phyloP scores from a whole-genome alignment of 495 filamentous ascomycete species.

The Sabuloglossum arenarium region DNA sequence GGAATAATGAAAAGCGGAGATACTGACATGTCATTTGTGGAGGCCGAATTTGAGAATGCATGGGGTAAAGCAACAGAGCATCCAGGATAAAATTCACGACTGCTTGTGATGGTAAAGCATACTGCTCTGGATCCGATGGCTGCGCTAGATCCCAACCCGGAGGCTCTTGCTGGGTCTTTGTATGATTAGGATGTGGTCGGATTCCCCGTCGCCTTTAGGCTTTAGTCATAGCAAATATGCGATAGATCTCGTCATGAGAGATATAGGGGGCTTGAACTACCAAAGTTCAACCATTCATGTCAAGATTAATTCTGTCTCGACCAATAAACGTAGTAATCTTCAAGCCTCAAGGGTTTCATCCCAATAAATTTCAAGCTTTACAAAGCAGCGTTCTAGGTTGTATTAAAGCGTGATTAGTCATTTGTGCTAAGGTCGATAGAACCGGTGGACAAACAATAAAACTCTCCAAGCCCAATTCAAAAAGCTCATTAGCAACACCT shows the following conservation, averaged over 20 bases:
- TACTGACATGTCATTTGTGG: not conserved
- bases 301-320: not conserved
- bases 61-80: not conserved
- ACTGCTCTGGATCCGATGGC: not conserved
- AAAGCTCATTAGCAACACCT: conserved; percentile 7
- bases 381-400: not conserved
- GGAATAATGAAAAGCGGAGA: not conserved
- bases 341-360: not conserved
- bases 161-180: not conserved
- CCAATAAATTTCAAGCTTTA: not conserved
- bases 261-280: not conserved
- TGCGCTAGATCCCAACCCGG: not conserved
- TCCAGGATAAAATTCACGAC: no score
- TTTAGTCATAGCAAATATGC: not conserved
- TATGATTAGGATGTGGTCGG: not conserved
- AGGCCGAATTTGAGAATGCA: not conserved
- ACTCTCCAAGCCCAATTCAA: conserved; percentile 8
- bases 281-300: not conserved
- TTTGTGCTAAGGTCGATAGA: not conserved
- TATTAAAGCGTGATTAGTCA: not conserved
- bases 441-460: conserved; percentile 3
- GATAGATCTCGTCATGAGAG: not conserved
- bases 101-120: not conserved
- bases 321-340: not conserved
- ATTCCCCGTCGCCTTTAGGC: not conserved